Conservation (phyloP, 2,329 filamentous ascomycete species). For the Thielaviopsis populi region DNA sequence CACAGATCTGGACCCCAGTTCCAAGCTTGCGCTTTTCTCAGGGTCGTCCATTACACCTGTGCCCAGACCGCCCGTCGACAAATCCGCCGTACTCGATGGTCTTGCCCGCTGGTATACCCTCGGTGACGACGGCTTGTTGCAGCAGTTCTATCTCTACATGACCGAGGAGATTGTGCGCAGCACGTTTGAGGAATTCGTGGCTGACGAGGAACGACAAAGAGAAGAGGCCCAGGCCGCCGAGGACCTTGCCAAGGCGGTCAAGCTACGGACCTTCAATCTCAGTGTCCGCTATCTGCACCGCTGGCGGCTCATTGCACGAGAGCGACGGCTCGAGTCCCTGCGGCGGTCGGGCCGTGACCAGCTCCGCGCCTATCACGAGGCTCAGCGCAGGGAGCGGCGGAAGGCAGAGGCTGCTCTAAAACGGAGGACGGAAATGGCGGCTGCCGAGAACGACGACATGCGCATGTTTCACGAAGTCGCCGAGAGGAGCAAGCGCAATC, state of each 20-base stretch:
- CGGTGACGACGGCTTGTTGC: conserved; percentile 38
- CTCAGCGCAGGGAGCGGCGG: conserved; percentile 26
- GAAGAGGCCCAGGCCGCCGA: conserved; percentile 34
- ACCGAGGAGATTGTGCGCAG: conserved; percentile 31
- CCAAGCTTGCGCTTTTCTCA: conserved; percentile 13
- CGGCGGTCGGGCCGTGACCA: conserved; percentile 38
- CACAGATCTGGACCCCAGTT: background rate
- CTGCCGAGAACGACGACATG: conserved; percentile 7
- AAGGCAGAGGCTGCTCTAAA: conserved; percentile 20
- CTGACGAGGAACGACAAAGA: conserved; percentile 29
- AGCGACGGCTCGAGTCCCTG: conserved; percentile 34
- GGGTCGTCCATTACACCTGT: conserved; percentile 1
- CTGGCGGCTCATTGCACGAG: conserved; percentile 37
- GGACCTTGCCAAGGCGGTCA: conserved; percentile 31
- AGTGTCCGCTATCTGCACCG: conserved; percentile 41
- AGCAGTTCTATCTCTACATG: conserved; percentile 33
- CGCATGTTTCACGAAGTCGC: conserved; percentile 16
- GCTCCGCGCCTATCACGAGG: conserved; percentile 32
- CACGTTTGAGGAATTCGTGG: conserved; percentile 28
- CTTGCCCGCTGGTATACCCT: conserved; percentile 40
- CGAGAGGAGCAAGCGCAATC: conserved; percentile 21
- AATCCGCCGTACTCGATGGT: conserved; percentile 26
- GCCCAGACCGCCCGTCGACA: conserved; percentile 5
- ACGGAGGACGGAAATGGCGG: conserved; percentile 12
- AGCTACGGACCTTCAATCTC: conserved; percentile 36